A percentile compares a stretch with the other conserved stretches of the same genome.
phyloP scores from a whole-genome alignment of 2,329 filamentous ascomycete species.

The Alternaria incomplexa region DNA sequence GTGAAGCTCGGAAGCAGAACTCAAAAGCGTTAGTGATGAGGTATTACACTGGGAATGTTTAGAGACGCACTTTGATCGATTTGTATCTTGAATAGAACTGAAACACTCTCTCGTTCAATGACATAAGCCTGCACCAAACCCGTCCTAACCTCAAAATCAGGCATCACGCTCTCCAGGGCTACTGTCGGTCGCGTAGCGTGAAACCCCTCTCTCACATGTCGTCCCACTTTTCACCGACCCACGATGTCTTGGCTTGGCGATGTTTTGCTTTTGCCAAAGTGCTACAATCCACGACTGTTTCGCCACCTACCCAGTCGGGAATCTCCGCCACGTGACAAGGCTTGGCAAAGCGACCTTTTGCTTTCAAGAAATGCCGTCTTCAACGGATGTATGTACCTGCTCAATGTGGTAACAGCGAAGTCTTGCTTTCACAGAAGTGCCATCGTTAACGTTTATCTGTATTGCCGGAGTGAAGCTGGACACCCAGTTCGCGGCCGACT shows the following conservation, averaged over 20 bases:
- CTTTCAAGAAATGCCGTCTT: background rate
- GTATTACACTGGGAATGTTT: background rate
- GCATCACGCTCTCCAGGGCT: background rate
- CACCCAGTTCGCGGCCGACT: fast-evolving
- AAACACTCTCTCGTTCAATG: background rate
- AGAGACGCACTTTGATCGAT: background rate
- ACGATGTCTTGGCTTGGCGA: background rate
- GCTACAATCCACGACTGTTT: background rate
- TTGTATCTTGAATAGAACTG: background rate
- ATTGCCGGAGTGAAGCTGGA: background rate
- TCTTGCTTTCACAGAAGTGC: background rate
- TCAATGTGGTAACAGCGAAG: background rate
- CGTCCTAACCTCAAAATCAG: background rate
- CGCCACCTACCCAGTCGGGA: background rate
- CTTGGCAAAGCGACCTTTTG: background rate
- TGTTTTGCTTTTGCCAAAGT: background rate
- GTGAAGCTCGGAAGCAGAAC: background rate
- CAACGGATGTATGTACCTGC: background rate
- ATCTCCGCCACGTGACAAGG: background rate
- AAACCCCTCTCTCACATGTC: background rate
- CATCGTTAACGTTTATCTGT: background rate
- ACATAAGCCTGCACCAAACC: background rate
- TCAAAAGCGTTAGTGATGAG: background rate
- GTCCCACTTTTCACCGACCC: background rate
- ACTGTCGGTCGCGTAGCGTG: background rate